Conservation (phyloP, 225 moss, liverwort and hornwort species). For the Climacium dendroides region DNA sequence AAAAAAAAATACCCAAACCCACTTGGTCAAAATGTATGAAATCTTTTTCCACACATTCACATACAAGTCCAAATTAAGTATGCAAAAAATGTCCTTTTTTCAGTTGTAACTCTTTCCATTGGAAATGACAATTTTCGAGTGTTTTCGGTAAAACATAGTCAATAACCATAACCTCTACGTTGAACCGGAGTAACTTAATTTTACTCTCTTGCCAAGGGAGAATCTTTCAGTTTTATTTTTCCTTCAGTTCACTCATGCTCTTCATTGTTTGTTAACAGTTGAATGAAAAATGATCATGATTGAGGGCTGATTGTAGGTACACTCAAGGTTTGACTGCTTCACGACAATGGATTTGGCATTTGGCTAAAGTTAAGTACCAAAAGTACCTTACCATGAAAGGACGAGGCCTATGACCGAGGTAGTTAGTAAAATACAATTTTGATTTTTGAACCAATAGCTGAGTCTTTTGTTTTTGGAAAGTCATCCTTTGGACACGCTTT, state of each 20-base stretch:
- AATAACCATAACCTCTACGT: too few relatives aligned
- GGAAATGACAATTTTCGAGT: background rate
- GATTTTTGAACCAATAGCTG: background rate
- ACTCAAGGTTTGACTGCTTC: background rate
- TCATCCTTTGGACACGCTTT: too few relatives aligned
- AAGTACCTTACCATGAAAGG: background rate
- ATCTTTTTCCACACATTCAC: background rate
- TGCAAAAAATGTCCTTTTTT: background rate
- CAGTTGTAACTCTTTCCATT: background rate
- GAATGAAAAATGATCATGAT: background rate
- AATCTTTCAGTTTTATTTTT: background rate
- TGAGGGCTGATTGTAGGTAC: background rate
- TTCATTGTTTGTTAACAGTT: background rate
- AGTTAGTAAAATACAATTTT: background rate
- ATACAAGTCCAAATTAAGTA: background rate
- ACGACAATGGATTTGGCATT: background rate
- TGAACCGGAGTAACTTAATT: too few relatives aligned
- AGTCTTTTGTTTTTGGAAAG: background rate
- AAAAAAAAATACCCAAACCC: too few relatives aligned
- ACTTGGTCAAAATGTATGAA: background rate
- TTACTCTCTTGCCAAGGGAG: background rate
- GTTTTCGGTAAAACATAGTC: background rate
- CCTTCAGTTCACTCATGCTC: background rate
- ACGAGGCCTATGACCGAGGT: background rate
- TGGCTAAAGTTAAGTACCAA: background rate